Evolutionary conservation across 176 grass and related monocot genomes (phyloP).

Genomic region (Rhynchospora pubera): DNA sequence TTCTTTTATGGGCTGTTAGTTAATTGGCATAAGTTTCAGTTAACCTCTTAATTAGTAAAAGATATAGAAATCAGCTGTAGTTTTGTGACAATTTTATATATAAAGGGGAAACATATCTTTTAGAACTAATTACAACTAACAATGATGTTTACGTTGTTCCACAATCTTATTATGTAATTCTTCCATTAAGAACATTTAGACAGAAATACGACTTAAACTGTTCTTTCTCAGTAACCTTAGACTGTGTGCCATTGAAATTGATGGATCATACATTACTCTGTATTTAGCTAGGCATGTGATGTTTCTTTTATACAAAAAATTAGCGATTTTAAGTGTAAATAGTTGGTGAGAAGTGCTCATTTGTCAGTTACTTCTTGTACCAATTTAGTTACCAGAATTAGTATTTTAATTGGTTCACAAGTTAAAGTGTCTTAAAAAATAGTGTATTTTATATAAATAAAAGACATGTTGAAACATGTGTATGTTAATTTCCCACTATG

Average conservation of each 20-base stretch:
- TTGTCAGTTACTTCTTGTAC: not conserved
- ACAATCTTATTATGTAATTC: not conserved
- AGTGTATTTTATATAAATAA: not conserved
- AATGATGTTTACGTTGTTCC: not conserved
- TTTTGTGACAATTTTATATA: not conserved
- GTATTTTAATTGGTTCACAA: not conserved
- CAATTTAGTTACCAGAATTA: not conserved
- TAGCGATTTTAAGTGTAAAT: not conserved
- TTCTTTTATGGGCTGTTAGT: not conserved
- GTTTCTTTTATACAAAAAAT: not conserved
- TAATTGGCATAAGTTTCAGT: not conserved
- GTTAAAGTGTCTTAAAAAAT: not conserved
- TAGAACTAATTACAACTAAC: not conserved
- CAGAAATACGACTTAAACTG: not conserved
- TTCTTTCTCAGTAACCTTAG: not conserved
- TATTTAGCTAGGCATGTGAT: not conserved
- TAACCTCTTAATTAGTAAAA: not conserved
- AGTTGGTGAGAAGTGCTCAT: not conserved
- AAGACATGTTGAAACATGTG: not conserved
- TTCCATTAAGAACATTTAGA: not conserved
- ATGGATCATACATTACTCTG: not conserved
- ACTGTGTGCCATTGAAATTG: not conserved
- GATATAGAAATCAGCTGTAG: not conserved
- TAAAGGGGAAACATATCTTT: not conserved
- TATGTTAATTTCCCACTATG: not conserved